Conservation (phyloP, 768 basidiomycete genomes). For the Kwoniella europaea region DNA sequence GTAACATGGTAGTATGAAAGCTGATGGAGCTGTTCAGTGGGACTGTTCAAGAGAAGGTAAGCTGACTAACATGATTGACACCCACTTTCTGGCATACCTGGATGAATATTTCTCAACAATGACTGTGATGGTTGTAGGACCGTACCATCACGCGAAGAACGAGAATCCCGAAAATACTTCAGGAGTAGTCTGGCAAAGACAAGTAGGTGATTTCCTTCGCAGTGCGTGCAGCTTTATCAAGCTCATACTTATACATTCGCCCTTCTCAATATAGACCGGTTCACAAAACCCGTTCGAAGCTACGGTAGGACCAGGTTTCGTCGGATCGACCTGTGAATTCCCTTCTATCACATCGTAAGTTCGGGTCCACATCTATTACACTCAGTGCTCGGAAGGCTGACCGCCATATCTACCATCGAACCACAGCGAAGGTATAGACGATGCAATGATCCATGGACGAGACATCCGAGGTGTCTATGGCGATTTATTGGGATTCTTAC, state of each 20-base stretch:
- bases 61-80: background rate
- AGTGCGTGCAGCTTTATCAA: too few species aligned
- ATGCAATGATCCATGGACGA: conserved; percentile 29
- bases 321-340: conserved; percentile 42
- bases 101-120: too few species aligned
- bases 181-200: conserved; percentile 34
- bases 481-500: conserved; percentile 41
- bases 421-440: conserved; percentile 29
- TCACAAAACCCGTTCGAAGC: conserved; percentile 36
- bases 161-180: conserved; percentile 19
- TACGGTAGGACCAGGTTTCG: conserved; percentile 32
- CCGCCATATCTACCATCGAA: background rate
- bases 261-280: conserved; percentile 7
- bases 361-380: background rate
- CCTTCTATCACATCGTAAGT: conserved; percentile 37
- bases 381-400: too few species aligned
- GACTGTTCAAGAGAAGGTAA: conserved; percentile 26
- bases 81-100: too few species aligned
- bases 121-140: conserved; percentile 12
- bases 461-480: conserved; percentile 43
- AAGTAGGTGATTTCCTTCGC: conserved; percentile 7
- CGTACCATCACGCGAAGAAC: conserved; percentile 29
- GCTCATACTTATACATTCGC: too few species aligned
- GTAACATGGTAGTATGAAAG: background rate
- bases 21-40: conserved; percentile 20